Percentiles rank a stretch among this genome's conserved stretches.
phyloP scores from a whole-genome alignment of 768 basidiomycete species.

The Amanita muscaria region DNA sequence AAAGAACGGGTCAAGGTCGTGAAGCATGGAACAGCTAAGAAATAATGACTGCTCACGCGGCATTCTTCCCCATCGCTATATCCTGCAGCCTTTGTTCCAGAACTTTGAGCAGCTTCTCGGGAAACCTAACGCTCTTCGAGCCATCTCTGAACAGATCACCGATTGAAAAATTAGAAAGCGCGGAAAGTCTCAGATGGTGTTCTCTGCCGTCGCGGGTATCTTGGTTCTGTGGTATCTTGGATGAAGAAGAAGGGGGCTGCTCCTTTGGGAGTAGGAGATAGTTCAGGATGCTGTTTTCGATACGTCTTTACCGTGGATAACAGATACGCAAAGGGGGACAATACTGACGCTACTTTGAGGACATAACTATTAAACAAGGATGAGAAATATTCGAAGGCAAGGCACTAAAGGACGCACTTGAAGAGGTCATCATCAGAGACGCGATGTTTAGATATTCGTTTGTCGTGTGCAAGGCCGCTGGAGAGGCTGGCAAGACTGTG shows the following conservation, averaged over 20 bases:
- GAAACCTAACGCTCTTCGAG: conserved; percentile 83
- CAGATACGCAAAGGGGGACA: conserved; percentile 8
- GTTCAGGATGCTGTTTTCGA: conserved; percentile 60
- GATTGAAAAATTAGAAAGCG: conserved; percentile 59
- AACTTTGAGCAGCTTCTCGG: conserved; percentile 87
- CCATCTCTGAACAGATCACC: conserved; percentile 77
- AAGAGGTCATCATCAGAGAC: conserved; percentile 83
- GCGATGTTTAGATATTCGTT: conserved; percentile 65
- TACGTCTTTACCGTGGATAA: too few species aligned
- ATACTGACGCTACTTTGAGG: conserved; percentile 73
- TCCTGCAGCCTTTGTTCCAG: conserved; percentile 84
- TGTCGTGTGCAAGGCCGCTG: conserved; percentile 45
- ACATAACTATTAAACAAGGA: conserved; percentile 46
- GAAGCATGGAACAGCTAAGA: too few species aligned
- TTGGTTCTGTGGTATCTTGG: conserved; percentile 5
- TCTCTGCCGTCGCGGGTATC: conserved; percentile 48
- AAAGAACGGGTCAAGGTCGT: not conserved
- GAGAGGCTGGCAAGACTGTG: conserved; percentile 57
- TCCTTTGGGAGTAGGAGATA: conserved; percentile 62
- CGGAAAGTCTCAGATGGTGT: conserved; percentile 59
- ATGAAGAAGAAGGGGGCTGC: conserved; percentile 16
- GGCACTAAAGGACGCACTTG: conserved; percentile 41
- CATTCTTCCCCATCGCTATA: conserved; percentile 89
- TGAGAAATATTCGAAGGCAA: conserved; percentile 11
- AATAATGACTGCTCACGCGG: conserved; percentile 83